Evolutionary conservation across 345 rosid genomes (phyloP).

Genomic region (Acer yangbiense): DNA sequence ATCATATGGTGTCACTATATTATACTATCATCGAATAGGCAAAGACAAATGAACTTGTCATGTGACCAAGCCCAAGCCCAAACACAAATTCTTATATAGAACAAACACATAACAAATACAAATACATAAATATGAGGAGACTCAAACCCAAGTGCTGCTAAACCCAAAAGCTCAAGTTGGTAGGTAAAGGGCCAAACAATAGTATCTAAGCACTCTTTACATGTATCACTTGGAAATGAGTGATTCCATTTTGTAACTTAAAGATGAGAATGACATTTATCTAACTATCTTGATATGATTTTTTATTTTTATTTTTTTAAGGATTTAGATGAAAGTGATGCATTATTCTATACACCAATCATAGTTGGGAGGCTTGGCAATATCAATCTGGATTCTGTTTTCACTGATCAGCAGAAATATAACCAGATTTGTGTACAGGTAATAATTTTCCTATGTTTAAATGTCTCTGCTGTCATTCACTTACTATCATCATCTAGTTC

Average conservation of each 20-base stretch:
- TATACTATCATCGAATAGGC: background rate
- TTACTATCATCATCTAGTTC: slow-evolving; percentile 13
- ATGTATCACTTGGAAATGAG: background rate
- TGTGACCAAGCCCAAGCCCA: background rate
- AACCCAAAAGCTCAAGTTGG: too few relatives aligned
- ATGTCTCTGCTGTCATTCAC: background rate
- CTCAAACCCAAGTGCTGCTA: too few relatives aligned
- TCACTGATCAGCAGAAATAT: slow-evolving; percentile 67
- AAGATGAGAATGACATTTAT: slow-evolving; percentile 8
- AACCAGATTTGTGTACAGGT: slow-evolving; percentile 75
- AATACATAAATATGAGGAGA: too few relatives aligned
- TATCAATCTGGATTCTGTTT: slow-evolving; percentile 57
- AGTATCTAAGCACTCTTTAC: background rate
- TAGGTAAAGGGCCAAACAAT: background rate
- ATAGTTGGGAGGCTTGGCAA: slow-evolving; percentile 62
- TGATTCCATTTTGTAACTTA: background rate
- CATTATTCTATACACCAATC: slow-evolving; percentile 49
- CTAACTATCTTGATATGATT: slow-evolving; percentile 25
- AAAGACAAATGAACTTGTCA: background rate
- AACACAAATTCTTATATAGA: background rate
- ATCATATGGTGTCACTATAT: background rate
- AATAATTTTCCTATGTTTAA: slow-evolving; percentile 18
- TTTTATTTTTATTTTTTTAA: slow-evolving; percentile 45
- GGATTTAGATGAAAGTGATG: slow-evolving; percentile 53
- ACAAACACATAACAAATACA: background rate